A percentile compares a stretch with the other conserved stretches of the same genome.
phyloP scores from a whole-genome alignment of 305 asterid species.

The Petunia hybrid region DNA sequence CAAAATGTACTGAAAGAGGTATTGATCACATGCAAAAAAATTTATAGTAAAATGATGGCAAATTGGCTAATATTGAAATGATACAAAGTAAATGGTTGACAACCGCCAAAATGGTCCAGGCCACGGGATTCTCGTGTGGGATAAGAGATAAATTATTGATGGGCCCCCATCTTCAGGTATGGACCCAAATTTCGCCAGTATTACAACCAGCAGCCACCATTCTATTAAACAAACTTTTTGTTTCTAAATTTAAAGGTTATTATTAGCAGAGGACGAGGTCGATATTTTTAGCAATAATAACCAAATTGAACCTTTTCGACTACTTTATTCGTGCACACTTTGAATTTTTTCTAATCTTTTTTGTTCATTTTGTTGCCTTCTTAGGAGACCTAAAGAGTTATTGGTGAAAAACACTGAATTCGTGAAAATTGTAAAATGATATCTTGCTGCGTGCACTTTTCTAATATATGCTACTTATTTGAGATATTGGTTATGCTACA shows the following conservation, averaged over 20 bases:
- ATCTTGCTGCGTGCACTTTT: neutral
- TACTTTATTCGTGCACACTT: neutral
- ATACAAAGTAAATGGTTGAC: conserved; percentile 39
- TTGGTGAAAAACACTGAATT: neutral
- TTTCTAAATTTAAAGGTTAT: neutral
- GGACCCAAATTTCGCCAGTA: conserved; percentile 35
- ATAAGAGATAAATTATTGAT: conserved; percentile 23
- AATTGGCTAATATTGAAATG: neutral
- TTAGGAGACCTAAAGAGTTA: neutral
- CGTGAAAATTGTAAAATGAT: neutral
- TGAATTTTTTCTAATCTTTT: neutral
- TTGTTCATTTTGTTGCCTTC: neutral
- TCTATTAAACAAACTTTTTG: neutral
- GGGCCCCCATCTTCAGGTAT: conserved; percentile 33
- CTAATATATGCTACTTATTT: neutral
- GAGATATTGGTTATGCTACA: too few relatives aligned
- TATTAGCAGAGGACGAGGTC: conserved; percentile 39
- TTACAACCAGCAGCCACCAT: neutral
- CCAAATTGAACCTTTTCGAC: conserved; percentile 28
- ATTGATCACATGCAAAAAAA: neutral
- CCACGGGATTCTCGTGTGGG: conserved; percentile 63
- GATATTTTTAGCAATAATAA: conserved; percentile 6
- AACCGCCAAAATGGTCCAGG: conserved; percentile 66
- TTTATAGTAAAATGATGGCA: neutral
- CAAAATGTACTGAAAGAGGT: too few relatives aligned